Conservation (phyloP, 306 rosid genomes). For the Myrica gale region DNA sequence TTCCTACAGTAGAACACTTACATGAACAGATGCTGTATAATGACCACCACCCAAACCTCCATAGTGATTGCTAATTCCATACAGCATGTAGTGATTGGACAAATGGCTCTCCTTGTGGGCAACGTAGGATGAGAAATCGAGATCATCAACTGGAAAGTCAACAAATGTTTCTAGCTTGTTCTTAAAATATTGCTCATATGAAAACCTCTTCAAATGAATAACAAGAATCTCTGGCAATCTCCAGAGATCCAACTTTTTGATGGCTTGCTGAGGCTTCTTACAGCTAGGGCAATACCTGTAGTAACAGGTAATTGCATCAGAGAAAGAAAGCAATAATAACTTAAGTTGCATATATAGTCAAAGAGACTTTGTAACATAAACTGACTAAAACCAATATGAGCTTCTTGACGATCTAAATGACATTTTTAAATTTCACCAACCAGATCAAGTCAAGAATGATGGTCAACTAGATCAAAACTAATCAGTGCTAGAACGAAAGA, state of each 20-base stretch:
- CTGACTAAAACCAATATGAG: neutral
- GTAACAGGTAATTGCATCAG: constrained; percentile 20
- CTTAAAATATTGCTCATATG: constrained; percentile 44
- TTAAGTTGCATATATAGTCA: neutral
- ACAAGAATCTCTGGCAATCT: constrained; percentile 85
- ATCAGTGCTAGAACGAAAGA: constrained; percentile 19
- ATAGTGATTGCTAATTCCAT: constrained; percentile 81
- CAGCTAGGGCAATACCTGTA: constrained; percentile 80
- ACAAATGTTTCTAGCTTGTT: constrained; percentile 77
- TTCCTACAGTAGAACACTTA: constrained; percentile 36
- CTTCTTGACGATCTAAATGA: neutral
- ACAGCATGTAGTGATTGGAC: constrained; percentile 52
- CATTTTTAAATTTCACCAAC: neutral
- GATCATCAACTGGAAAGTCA: constrained; percentile 69
- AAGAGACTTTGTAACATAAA: neutral
- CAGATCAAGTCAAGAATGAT: neutral
- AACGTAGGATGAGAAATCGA: constrained; percentile 58
- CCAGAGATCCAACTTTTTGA: constrained; percentile 88
- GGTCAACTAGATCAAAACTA: neutral
- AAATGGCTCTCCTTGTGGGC: constrained; percentile 31
- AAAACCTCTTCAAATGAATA: constrained; percentile 85
- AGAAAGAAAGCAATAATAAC: neutral
- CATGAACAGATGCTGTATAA: constrained; percentile 77
- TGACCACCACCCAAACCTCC: constrained; percentile 87
- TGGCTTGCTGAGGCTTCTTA: constrained; percentile 73